Base-by-base conservation (phyloP, 768 basidiomycete genomes). In the Porphyrellus cyaneotinctus region DNA sequence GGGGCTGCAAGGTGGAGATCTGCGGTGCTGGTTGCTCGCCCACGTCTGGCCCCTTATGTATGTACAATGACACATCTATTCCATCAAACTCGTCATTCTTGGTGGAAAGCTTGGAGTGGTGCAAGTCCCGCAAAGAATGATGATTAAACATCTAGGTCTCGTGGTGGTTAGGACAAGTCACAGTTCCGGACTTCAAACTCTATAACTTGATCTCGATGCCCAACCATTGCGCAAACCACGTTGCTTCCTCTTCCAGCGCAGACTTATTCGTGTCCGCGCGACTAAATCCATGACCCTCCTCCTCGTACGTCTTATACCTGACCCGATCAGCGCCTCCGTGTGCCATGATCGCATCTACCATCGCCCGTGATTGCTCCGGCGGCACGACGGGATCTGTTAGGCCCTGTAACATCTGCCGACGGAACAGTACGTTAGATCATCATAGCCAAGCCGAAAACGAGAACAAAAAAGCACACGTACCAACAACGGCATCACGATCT, bases 181-280 rank as follows among this genome's bases (percentile, higher is more conserved):
- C n/a, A n/a, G n/a, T n/a, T n/a, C n/a, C n/a, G 26, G 26, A 4
- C 26, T 28, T 28, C 26, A 28, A 28, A 28, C 26, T 26, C 26
- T 18, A 43, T 7, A 33, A 13, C n/a, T 15, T 49, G 23, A 42
- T 28, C 24, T 43, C 18, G 31, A 43, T 43, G 3, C 24, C 33
- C 11, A 43, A 30, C 42, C 49, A 51, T 30, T 20, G n/a, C 9
- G 49, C 26, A 20, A 51, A 51, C 42, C 49, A 51, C 18, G 26
- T 37, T 10, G 33, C 49, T 28, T 51, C 42, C 33, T 43, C 49
- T 30, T 51, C 49, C 26, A 43, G 26, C 4, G 49, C 42, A 9
- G 49, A 51, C 33, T 12, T 43, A 6, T 51, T 43, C 15, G 49
- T 51, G 11, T 51, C 49, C 15, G 49, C 49, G 6, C 43, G 36